Evolutionary conservation across 148 eudicot species (phyloP).

Genomic region (Euryodendron excelsum): DNA sequence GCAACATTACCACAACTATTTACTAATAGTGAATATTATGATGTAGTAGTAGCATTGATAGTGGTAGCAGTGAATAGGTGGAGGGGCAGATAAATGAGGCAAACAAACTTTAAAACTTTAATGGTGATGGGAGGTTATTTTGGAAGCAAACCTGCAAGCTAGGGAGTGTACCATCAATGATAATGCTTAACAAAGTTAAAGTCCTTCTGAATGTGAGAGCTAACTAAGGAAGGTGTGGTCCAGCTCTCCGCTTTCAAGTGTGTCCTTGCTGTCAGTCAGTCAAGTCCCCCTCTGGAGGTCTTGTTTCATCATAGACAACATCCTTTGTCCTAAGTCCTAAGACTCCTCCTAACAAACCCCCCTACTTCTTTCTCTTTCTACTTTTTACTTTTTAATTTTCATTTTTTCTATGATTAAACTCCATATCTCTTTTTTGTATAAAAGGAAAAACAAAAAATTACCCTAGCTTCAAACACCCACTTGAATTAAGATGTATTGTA

Average conservation of each 20-base stretch:
- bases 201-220: not conserved
- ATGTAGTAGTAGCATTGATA: no score
- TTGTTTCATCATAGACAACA: conserved; percentile 23
- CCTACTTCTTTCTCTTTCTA: not conserved
- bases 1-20: no score
- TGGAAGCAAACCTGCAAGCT: no score
- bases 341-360: conserved; percentile 8
- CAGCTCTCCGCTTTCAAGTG: conserved; percentile 12
- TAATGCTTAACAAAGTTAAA: not conserved
- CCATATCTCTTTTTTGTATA: no score
- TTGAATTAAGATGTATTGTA: not conserved
- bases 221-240: conserved; percentile 11
- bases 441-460: no score
- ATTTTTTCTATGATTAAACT: no score
- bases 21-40: no score
- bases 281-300: conserved; percentile 13
- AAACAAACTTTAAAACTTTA: no score
- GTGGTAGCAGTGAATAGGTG: not conserved
- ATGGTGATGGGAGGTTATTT: no score
- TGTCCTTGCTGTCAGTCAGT: conserved; percentile 21
- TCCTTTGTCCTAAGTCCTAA: conserved; percentile 15
- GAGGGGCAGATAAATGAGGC: no score
- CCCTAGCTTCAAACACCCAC: not conserved
- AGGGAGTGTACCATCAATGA: not conserved
- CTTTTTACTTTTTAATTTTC: not conserved